These are phyloP conservation scores for Xylaria sp. DNA, from an alignment of 2,329 filamentous ascomycete genomes.

Conservation along the genomic window DNA sequence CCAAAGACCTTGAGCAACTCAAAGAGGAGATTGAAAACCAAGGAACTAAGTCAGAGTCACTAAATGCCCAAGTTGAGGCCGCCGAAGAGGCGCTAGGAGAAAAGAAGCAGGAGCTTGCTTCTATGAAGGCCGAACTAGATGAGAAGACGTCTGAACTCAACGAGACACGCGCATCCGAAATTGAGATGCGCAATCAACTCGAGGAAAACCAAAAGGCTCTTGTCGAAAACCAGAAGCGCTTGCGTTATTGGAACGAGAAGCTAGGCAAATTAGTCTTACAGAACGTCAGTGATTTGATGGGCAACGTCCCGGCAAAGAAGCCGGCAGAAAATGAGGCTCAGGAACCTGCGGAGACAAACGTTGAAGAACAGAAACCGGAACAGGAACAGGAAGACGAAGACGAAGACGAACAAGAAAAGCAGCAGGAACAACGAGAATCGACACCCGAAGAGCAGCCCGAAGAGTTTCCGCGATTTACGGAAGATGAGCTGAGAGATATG, in stretches of 20 bases:
- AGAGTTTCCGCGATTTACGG: constrained; percentile 81
- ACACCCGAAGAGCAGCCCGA: constrained; percentile 54
- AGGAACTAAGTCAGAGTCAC: constrained; percentile 77
- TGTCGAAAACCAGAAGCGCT: constrained; percentile 84
- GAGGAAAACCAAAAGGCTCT: constrained; percentile 95
- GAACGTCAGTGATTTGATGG: constrained; percentile 76
- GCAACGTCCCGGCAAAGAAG: constrained; percentile 50
- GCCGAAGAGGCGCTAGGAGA: constrained; percentile 80
- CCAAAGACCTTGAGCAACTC: constrained; percentile 79
- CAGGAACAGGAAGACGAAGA: constrained; percentile 46
- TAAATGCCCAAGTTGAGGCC: constrained; percentile 79
- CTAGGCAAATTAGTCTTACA: constrained; percentile 84
- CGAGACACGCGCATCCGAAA: constrained; percentile 87
- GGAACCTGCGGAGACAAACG: constrained; percentile 27
- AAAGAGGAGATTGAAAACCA: constrained; percentile 84
- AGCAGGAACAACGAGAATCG: constrained; percentile 42
- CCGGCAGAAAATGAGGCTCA: constrained; percentile 35
- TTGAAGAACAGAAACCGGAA: constrained; percentile 39
- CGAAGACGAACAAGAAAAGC: constrained; percentile 44
- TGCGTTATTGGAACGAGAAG: constrained; percentile 90
- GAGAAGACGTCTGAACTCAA: constrained; percentile 88
- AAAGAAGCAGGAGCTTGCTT: constrained; percentile 83
- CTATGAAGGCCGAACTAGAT: constrained; percentile 86
- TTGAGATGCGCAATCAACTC: constrained; percentile 98
- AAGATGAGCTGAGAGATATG: constrained; percentile 75